Percentiles rank a stretch among this genome's conserved stretches.
phyloP scores from a whole-genome alignment of 352 stramenopile species.

The Stephanocyclus meneghinianus region DNA sequence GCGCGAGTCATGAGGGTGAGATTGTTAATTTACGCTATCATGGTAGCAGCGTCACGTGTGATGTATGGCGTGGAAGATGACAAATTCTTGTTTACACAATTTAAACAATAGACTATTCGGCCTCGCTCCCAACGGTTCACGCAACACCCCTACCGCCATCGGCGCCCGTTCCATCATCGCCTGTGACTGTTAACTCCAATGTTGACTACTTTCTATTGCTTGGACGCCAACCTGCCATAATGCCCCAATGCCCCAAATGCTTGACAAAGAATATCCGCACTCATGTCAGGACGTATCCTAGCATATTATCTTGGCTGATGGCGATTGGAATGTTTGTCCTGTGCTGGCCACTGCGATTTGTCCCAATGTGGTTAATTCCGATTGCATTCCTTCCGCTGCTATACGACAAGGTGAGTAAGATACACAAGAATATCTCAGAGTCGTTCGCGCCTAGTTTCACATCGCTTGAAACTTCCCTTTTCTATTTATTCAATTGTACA shows the following conservation, averaged over 20 bases:
- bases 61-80: not conserved
- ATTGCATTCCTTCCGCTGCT: constrained; percentile 20
- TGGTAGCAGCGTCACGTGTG: too few relatives aligned
- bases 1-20: not conserved
- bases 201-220: constrained; percentile 23
- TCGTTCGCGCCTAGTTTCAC: too few relatives aligned
- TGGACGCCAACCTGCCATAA: constrained; percentile 17
- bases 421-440: not conserved
- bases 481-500: not conserved
- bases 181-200: constrained; percentile 4
- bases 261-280: constrained; percentile 11
- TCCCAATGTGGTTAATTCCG: constrained; percentile 18
- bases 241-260: constrained; percentile 24
- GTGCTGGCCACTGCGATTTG: not conserved
- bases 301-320: constrained; percentile 19
- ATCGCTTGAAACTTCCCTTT: not conserved
- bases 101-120: constrained; percentile 6
- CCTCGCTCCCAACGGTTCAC: constrained; percentile 11
- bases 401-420: constrained; percentile 21
- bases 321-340: constrained; percentile 20
- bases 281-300: constrained; percentile 20
- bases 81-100: not conserved
- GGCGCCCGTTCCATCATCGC: not conserved
- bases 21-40: not conserved
- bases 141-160: constrained; percentile 3